Evolutionary conservation across 495 filamentous ascomycete genomes (phyloP).

Genomic region (Glonium stellatum): DNA sequence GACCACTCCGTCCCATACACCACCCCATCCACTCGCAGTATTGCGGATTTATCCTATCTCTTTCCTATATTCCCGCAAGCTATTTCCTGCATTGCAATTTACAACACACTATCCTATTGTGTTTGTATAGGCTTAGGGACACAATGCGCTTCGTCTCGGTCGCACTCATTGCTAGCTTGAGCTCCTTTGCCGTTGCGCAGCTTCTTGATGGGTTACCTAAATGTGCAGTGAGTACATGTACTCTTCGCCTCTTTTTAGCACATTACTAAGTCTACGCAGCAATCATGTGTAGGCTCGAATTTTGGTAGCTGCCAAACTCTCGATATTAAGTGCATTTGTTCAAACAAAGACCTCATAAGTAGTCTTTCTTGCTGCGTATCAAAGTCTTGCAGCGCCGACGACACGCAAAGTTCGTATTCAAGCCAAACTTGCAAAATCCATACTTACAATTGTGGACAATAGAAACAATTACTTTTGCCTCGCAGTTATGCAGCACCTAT

Average conservation of each 20-base stretch:
- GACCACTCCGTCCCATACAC: neutral
- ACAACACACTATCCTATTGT: neutral
- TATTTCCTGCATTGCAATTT: neutral
- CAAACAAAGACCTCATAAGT: constrained; percentile 49
- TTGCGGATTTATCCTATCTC: neutral
- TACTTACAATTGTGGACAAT: constrained; percentile 2
- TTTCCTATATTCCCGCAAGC: neutral
- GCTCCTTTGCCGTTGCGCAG: constrained; percentile 19
- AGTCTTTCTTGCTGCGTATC: constrained; percentile 62
- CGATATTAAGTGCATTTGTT: constrained; percentile 65
- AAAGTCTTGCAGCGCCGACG: constrained; percentile 44
- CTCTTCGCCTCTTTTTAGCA: neutral
- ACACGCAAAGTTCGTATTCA: constrained; percentile 47
- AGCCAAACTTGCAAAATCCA: neutral
- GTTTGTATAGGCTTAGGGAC: neutral
- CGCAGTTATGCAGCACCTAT: constrained; percentile 42
- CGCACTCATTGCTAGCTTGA: constrained; percentile 13
- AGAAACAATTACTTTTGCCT: constrained; percentile 48
- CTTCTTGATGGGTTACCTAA: constrained; percentile 13
- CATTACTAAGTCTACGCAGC: constrained; percentile 3
- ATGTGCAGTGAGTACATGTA: constrained; percentile 18
- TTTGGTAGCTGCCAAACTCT: constrained; percentile 48
- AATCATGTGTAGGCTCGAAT: constrained; percentile 31
- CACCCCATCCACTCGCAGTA: neutral
- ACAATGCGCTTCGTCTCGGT: constrained; percentile 23